These are phyloP conservation scores for Chrysochromulina parva DNA, from an alignment of 78 protist genomes.

Conservation along the genomic window DNA sequence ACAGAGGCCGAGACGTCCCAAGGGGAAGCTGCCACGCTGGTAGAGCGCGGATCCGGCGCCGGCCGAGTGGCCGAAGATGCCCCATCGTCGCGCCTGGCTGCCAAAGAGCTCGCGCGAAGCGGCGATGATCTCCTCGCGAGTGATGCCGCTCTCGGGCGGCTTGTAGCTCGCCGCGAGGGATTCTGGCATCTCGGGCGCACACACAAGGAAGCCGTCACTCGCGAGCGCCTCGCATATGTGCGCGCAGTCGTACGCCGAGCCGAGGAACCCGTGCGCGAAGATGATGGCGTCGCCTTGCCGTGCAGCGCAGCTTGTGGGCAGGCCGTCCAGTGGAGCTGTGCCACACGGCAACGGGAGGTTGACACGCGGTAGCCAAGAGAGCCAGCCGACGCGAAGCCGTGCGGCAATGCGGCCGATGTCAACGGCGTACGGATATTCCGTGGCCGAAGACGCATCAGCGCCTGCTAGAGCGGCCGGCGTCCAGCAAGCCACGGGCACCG, in stretches of 20 bases:
- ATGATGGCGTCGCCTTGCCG: background rate
- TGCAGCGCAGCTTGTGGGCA: background rate
- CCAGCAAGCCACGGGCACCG: no score
- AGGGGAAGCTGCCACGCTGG: no score
- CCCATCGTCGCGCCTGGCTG: no score
- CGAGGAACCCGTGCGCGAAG: conserved; percentile 14
- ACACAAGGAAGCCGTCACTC: background rate
- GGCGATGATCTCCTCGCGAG: background rate
- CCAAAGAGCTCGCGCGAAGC: background rate
- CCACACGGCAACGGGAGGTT: background rate
- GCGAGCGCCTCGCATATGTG: background rate
- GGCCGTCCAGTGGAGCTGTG: background rate
- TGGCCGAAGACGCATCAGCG: background rate
- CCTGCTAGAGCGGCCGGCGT: no score
- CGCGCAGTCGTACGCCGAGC: background rate
- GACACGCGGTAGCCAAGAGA: background rate
- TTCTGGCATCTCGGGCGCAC: background rate
- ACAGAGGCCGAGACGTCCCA: no score
- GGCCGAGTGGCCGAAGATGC: no score
- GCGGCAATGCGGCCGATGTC: background rate
- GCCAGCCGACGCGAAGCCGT: background rate
- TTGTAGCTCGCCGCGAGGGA: background rate
- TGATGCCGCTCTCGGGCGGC: background rate
- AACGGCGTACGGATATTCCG: background rate
- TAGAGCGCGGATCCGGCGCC: no score